phyloP scores from a whole-genome alignment of 2,329 filamentous ascomycete genomes.

The Tolypocladium album region DNA sequence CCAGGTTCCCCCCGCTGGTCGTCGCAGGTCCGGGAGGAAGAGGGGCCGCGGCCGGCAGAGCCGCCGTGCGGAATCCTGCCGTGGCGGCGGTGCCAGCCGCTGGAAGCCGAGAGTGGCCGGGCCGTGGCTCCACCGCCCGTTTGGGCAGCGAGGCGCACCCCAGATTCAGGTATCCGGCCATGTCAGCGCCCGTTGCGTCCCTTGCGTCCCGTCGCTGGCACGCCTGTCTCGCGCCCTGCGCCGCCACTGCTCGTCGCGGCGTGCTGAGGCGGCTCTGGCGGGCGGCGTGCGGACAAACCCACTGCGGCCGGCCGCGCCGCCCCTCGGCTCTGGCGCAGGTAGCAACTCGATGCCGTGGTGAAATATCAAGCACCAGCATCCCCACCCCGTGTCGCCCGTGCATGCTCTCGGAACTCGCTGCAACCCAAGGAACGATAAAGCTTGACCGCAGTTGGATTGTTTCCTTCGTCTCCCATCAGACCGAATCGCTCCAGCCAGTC shows the following conservation, averaged over 20 bases:
- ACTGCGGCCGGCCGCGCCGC: neutral
- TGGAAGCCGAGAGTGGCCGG: slow-evolving; percentile 30
- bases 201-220: neutral
- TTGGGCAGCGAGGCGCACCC: neutral
- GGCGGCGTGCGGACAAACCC: neutral
- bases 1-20: neutral
- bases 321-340: neutral
- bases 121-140: neutral
- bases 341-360: neutral
- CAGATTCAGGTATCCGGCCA: slow-evolving; percentile 2
- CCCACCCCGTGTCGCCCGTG: neutral
- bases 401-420: neutral
- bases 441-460: neutral
- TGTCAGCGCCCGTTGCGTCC: neutral
- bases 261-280: neutral
- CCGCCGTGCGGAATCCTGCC: slow-evolving; percentile 10
- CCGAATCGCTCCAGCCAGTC: neutral
- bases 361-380: neutral
- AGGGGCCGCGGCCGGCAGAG: neutral
- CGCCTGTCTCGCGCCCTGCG: neutral
- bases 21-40: neutral
- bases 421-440: neutral
- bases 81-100: slow-evolving; percentile 23
- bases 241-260: neutral
- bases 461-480: neutral